These are phyloP conservation scores for Aspergillus luchuensis DNA, from an alignment of 2,329 filamentous ascomycete species.

Conservation along the genomic window DNA sequence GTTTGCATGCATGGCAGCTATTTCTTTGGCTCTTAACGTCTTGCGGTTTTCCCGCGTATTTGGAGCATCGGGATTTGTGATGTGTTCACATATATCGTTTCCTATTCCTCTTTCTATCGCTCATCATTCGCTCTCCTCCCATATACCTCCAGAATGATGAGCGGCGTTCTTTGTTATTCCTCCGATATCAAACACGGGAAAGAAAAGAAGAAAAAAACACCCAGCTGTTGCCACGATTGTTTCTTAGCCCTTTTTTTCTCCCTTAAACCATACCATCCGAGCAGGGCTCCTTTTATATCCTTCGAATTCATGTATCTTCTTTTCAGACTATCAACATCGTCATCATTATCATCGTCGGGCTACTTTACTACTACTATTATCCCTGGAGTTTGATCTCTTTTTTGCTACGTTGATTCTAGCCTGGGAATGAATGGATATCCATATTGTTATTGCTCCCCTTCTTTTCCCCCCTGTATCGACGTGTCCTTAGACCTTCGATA, in stretches of 20 bases:
- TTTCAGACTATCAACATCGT: not conserved
- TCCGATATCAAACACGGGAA: not conserved
- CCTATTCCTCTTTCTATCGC: not conserved
- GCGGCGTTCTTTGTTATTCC: not conserved
- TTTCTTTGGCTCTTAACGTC: constrained; percentile 12
- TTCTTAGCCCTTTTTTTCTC: not conserved
- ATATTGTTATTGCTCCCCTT: constrained; percentile 13
- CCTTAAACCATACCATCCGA: not conserved
- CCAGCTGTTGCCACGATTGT: not conserved
- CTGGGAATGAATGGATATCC: constrained; percentile 19
- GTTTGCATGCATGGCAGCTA: constrained; percentile 21
- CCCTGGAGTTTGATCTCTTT: constrained; percentile 20
- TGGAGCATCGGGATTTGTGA: constrained; percentile 14
- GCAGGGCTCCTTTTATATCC: constrained; percentile 1
- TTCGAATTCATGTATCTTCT: constrained; percentile 33
- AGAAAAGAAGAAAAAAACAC: too few species aligned
- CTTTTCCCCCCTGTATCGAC: constrained; percentile 6
- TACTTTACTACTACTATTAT: not conserved
- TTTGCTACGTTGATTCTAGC: not conserved
- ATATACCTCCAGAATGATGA: constrained; percentile 1
- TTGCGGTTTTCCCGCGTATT: constrained; percentile 5
- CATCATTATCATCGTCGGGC: too few species aligned
- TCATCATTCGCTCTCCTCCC: not conserved
- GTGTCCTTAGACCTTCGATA: constrained; percentile 10
- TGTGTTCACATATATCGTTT: constrained; percentile 11